Percentiles rank a stretch among this genome's conserved stretches.
These are phyloP conservation scores for Galerina sulciceps DNA, from an alignment of 768 basidiomycete species.

Conservation along the genomic window DNA sequence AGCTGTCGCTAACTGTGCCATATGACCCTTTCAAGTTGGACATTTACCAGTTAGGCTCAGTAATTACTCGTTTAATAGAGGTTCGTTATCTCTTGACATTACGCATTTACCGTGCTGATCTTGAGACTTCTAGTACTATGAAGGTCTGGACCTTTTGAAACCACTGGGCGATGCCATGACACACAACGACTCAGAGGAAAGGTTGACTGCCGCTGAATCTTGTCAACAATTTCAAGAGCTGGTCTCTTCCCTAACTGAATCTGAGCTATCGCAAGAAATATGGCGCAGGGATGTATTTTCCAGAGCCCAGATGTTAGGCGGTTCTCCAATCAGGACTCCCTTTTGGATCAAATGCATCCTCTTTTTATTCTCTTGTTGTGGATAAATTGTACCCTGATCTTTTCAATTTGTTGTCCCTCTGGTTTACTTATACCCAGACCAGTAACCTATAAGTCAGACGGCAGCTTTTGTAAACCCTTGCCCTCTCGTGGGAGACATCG, in stretches of 20 bases:
- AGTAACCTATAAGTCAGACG: no score
- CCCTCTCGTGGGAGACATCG: no score
- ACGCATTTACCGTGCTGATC: background rate
- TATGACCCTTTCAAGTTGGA: conserved; percentile 35
- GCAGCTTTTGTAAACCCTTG: no score
- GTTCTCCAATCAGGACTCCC: no score
- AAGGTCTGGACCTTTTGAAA: conserved; percentile 7
- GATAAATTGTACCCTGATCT: no score
- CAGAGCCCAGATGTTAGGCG: no score
- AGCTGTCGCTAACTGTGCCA: conserved; percentile 21
- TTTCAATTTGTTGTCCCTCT: no score
- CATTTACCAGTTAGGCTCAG: conserved; percentile 29
- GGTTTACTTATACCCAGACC: no score
- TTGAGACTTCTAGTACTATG: background rate
- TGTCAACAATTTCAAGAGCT: conserved; percentile 1
- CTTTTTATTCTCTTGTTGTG: no score
- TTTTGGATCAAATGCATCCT: no score
- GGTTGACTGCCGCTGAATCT: conserved; percentile 11
- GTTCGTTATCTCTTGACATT: background rate
- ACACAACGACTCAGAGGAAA: background rate
- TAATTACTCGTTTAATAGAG: conserved; percentile 6
- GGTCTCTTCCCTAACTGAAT: background rate
- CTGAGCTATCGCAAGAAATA: conserved; percentile 3
- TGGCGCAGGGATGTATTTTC: background rate
- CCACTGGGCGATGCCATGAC: conserved; percentile 7